Base-by-base conservation (phyloP, 331 rosid species). In the Cydonia oblonga region DNA sequence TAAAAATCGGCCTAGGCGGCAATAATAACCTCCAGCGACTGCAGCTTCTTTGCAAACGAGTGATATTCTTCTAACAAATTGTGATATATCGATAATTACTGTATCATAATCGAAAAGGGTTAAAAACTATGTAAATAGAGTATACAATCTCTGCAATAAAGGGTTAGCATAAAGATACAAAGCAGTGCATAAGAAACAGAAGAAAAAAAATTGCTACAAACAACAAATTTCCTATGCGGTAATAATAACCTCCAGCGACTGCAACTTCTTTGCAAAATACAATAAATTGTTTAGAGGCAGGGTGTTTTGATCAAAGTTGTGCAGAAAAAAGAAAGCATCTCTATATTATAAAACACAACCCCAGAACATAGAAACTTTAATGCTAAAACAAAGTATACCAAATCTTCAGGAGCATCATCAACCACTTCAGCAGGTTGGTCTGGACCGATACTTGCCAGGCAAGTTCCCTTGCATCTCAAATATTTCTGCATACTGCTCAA, bases 341-440 rank as follows among this genome's bases (percentile, higher is more conserved):
- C 30, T 24, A 13, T 20, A 52, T 20, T 6, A 19, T 52, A 54
- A 20, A 20, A 57, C 44, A 69, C 59, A 30, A 67, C 2, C 40
- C 22, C 28, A 54, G 49, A 33, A 54, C 12, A 42, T 3, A 28
- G 19, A 77, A 58, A 69, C 25, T 58, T 58, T 38, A 62, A 74
- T 76, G 66, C 72, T 40, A 69, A 69, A 63, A 54, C 26, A 22
- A 26, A 70, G 66, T 20, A 78, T 90, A 93, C 98, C 97, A 93
- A 58, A 84, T 85, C 76, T 82, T 84, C 85, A 32, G 97, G 98
- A 73, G 98, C 97, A 58, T 85, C 81, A 80, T 81, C 86, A 73
- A 85, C 95, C 30, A 93, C 97, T 89, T 90, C 98, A 69, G 98
- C 97, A 56, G 98, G 98, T 77, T 93, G 98, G 80, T 93, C 98